Evolutionary conservation across 2,329 filamentous ascomycete genomes (phyloP), one percentile per base, ranked within the genome.

Genomic region (Colletotrichum tropicicola): DNA sequence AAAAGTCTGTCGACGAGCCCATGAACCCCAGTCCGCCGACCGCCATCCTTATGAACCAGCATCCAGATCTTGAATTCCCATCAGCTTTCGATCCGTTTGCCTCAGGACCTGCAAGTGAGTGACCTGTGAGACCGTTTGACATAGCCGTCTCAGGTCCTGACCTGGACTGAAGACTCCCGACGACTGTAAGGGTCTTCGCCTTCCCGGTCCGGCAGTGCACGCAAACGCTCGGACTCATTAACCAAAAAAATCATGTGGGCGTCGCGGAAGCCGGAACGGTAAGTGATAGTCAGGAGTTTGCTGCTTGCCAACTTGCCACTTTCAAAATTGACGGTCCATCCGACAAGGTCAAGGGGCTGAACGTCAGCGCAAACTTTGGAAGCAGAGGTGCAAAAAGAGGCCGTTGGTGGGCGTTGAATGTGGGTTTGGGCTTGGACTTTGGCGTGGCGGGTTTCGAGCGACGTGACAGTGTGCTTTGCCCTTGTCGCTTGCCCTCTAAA

Each of bases 241-340:
- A 41, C 53, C 41, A 37, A 41, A 27, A 64, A 25, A 39, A 23
- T 54, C 19, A 27, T 48, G 21, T 65, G 32, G 48, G 48, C 30
- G 41, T 60, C 48, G 61, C 56, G 61, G 56, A 60, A 65, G 61
- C 57, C 61, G 56, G 61, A 57, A 60, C 61, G 41, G 61, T 28
- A 37, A 52, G 56, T 49, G 48, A 48, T 54, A 48, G 49, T 54
- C 48, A 65, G 61, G 61, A 54, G 61, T 39, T 21, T 60, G 43
- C 49, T 55, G 25, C 15, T 65, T 48, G 27, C 41, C 41, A 55
- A 59, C 48, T 55, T 44, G 56, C 61, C 56, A 65, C 61, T 65
- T 48, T 48, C 48, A 32, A 54, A 55, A 60, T 64, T 65, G 61
- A 55, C 8, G 43, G 43, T 47, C 61, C 61, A 61, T 65, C 43